Base-by-base conservation (phyloP, 176 grass and related monocot species). In the Triticum timopheevii region DNA sequence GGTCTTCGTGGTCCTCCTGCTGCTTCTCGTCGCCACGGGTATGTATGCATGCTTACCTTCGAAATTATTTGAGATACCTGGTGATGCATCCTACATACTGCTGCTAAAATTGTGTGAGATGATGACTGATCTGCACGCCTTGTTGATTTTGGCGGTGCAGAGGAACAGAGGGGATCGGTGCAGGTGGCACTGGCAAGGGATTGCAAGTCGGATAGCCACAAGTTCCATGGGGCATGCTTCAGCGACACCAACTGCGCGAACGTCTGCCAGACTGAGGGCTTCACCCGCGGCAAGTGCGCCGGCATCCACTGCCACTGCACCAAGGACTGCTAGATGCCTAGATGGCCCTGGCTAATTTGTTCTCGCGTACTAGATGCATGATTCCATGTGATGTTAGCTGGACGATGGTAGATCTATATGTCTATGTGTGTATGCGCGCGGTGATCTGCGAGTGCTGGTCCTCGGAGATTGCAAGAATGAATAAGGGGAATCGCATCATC, bases 201-300 rank as follows among this genome's bases (percentile, higher is more conserved):
- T 0, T 91, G 92, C 23, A 27, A 87, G 56, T 81, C 89, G 17
- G 49, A 65, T 38, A 94, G 92, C 80, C 76, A 84, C 80, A 84
- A 13, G 31, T 94, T 69, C 80, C 65, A 81, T 83, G 92, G 92
- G 19, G 2, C 89, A 1, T 94, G 87, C 38, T 17, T 85, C 11
- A 61, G 16, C 13, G 30, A 65, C 2, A 11, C 45, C 38, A 94
- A 94, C 69, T 89, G 92, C 4, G 87, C 52, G 13, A 89, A 12
- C 7, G 80, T 94, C 38, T 94, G 92, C 80, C 10, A 34, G 39
- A 85, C 84, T 1, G 92, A 94, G 79, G 92, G 92, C 28, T 94
- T 91, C 80, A 16, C 33, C 3, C 80, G 69, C 11, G 87, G 92
- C 36, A 77, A 25, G 8, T 94, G 92, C 8, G 8, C 2, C 38